Evolutionary conservation across 306 rosid species (phyloP).

Genomic region (Hippophae gyantsensis): DNA sequence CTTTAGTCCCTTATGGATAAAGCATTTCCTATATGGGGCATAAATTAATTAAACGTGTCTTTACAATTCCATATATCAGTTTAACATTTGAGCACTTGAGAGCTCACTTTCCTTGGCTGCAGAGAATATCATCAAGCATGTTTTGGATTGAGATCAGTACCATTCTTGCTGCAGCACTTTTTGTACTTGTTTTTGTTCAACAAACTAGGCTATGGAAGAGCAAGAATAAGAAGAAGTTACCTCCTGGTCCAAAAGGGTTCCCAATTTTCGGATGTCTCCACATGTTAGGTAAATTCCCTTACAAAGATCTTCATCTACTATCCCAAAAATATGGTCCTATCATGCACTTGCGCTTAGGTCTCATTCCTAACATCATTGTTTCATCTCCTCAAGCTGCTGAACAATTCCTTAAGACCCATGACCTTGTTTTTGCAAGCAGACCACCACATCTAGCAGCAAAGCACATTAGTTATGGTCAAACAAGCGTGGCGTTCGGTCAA

Average conservation of each 20-base stretch:
- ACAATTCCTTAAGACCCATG: conserved; percentile 46
- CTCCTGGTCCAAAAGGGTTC: conserved; percentile 33
- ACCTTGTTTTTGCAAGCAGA: conserved; percentile 26
- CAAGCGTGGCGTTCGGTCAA: conserved; percentile 1
- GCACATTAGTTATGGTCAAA: conserved; percentile 13
- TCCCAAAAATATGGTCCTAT: conserved; percentile 22
- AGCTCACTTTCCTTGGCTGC: too few relatives aligned
- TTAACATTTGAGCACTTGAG: too few relatives aligned
- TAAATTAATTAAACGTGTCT: too few relatives aligned
- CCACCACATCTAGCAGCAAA: conserved; percentile 15
- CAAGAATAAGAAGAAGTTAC: background rate
- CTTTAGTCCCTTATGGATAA: too few relatives aligned
- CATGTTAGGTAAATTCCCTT: conserved; percentile 27
- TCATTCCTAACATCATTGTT: conserved; percentile 8
- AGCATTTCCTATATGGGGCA: too few relatives aligned
- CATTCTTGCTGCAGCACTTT: too few relatives aligned
- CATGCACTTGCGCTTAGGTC: conserved; percentile 21
- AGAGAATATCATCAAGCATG: too few relatives aligned
- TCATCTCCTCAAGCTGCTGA: conserved; percentile 38
- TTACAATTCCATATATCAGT: too few relatives aligned
- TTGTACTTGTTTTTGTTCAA: too few relatives aligned
- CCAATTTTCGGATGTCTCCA: conserved; percentile 20
- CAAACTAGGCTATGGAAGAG: too few relatives aligned
- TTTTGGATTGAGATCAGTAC: too few relatives aligned
- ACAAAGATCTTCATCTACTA: conserved; percentile 13